These are phyloP conservation scores for Tetrahymena malaccensis DNA, from an alignment of 73 alveolate genomes.

Conservation along the genomic window DNA sequence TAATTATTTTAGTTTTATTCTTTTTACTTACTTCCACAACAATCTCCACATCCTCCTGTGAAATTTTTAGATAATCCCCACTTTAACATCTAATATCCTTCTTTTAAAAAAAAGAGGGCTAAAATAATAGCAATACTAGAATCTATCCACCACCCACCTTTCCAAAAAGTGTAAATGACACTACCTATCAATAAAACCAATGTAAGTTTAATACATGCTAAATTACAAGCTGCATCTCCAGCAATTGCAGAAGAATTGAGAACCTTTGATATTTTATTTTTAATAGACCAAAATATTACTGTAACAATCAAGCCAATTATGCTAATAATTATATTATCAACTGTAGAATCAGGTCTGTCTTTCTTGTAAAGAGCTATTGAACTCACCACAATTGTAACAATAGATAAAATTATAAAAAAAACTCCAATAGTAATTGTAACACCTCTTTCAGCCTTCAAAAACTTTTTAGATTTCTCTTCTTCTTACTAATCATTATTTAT, in stretches of 20 bases:
- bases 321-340: neutral
- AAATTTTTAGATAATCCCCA: neutral
- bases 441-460: neutral
- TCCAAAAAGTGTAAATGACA: neutral
- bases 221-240: neutral
- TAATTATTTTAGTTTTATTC: no score
- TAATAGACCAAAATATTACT: neutral
- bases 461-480: neutral
- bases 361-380: neutral
- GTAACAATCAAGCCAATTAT: neutral
- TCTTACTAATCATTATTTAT: no score
- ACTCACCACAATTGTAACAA: neutral
- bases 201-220: neutral
- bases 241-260: neutral
- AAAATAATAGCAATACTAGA: neutral
- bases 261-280: neutral
- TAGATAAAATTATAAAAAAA: neutral
- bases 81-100: neutral
- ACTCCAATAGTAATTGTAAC: neutral
- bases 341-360: neutral
- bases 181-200: neutral
- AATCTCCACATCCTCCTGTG: neutral
- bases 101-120: neutral
- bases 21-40: neutral
- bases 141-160: neutral